phyloP scores from a whole-genome alignment of 495 filamentous ascomycete species.

The Eremomyces bilateralis region DNA sequence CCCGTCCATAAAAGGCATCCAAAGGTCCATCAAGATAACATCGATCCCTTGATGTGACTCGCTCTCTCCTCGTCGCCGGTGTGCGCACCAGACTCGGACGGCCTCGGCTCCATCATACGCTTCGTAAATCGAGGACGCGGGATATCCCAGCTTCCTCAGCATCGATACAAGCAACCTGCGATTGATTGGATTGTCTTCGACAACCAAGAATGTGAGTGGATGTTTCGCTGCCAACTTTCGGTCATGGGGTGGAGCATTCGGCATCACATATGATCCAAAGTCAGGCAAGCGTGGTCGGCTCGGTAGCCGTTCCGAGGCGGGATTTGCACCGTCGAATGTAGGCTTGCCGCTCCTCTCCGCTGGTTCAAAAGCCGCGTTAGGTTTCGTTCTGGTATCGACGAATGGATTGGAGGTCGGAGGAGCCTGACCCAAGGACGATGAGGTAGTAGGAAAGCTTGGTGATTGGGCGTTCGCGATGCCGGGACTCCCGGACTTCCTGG shows the following conservation, averaged over 20 bases:
- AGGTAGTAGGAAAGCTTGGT: neutral
- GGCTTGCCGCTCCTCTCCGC: neutral
- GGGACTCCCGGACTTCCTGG: neutral
- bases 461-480: neutral
- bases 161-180: conserved; percentile 50
- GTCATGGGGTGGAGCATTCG: conserved; percentile 12
- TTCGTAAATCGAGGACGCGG: conserved; percentile 31
- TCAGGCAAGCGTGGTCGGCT: neutral
- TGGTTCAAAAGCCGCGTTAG: too few relatives aligned
- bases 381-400: neutral
- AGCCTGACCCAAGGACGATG: neutral
- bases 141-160: conserved; percentile 51
- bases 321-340: neutral
- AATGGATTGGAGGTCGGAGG: neutral
- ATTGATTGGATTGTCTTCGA: conserved; percentile 65
- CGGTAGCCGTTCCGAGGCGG: neutral
- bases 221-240: conserved; percentile 30
- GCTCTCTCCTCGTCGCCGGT: conserved; percentile 13
- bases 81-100: conserved; percentile 34
- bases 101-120: conserved; percentile 56
- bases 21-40: conserved; percentile 61
- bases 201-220: conserved; percentile 50
- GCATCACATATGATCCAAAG: too few relatives aligned
- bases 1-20: conserved; percentile 74
- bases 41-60: conserved; percentile 18